A percentile compares a stretch with the other conserved stretches of the same genome.
phyloP scores from a whole-genome alignment of 192 early-diverging fungal genomes.

The Coemansia sp. region DNA sequence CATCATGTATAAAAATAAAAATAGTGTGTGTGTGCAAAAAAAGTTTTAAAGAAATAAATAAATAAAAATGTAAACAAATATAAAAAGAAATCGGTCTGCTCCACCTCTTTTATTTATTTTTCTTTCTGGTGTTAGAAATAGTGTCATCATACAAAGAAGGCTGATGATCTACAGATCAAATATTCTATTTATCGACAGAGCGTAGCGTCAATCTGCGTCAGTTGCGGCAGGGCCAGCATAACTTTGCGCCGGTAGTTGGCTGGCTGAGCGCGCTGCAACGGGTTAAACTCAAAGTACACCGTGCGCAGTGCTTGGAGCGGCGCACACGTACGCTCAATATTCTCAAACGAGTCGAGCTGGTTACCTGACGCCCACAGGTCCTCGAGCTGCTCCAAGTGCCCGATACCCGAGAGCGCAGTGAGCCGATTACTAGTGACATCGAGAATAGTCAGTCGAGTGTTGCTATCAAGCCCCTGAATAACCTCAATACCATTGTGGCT shows the following conservation, averaged over 20 bases:
- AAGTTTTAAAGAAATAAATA: slow-evolving; percentile 17
- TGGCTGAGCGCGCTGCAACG: slow-evolving; percentile 74
- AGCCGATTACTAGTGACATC: slow-evolving; percentile 88
- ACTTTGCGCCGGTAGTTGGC: slow-evolving; percentile 88
- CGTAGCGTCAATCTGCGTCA: slow-evolving; percentile 93
- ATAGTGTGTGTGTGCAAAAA: not conserved
- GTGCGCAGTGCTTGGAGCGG: slow-evolving; percentile 69
- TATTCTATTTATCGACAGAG: slow-evolving; percentile 22
- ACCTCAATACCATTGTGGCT: slow-evolving; percentile 86
- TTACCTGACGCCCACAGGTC: slow-evolving; percentile 94
- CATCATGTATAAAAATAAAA: slow-evolving; percentile 9
- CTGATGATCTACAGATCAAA: too few species aligned
- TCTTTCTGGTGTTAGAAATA: too few species aligned
- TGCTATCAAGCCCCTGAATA: slow-evolving; percentile 81
- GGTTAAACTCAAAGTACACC: slow-evolving; percentile 96
- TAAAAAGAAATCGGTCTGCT: too few species aligned
- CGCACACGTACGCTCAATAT: slow-evolving; percentile 71
- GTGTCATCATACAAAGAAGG: too few species aligned
- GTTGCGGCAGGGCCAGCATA: slow-evolving; percentile 78
- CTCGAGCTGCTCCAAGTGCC: slow-evolving; percentile 68
- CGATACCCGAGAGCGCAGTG: slow-evolving; percentile 70
- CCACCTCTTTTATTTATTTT: too few species aligned
- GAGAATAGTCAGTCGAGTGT: slow-evolving; percentile 73
- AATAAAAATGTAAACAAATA: slow-evolving; percentile 30
- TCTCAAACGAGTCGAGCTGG: slow-evolving; percentile 73